Base-by-base conservation (phyloP, 83 land plant species). In the Diphasiastrum complanatum region DNA sequence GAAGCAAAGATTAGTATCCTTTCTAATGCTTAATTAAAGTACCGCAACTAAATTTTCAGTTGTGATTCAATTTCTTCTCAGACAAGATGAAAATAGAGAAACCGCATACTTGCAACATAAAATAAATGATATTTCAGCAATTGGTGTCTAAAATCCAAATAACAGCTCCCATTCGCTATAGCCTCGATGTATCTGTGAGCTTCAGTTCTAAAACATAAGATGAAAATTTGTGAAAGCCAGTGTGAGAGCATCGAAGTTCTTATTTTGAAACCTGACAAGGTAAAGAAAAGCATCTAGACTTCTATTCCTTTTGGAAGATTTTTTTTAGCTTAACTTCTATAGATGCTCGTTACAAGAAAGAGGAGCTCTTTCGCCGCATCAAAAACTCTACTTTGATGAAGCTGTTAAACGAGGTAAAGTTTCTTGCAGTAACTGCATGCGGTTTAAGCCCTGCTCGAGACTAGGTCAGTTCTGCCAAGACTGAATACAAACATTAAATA, bases 311-410 rank as follows among this genome's bases (percentile, higher is more conserved):
- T n/a, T n/a, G n/a, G n/a, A n/a, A n/a, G n/a, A n/a, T n/a, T 53
- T 5, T 4, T 59, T 3, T 18, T 20, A 14, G 22, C 14, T 60
- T 60, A 19, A 37, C 26, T 22, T 46, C 10, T 34, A 1, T 51
- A 64, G 67, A 64, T 33, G 67, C 67, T 1, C 67, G 67, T 14
- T 64, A 51, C 33, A 64, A 64, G 26, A 64, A 51, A 27, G 67
- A 64, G 65, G 67, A 64, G 25, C 4, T 12, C 19, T 64, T 64
- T 51, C 33, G 67, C 4, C 59, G 67, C 28, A 64, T 64, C 14
- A 64, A 54, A 12, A 22, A 32, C 16, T 10, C 62, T 24, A 64
- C 67, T 16, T 19, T 64, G 20, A 27, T 64, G 12, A 25, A 27
- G 19, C 22, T 64, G 24, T 63, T 64, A 24, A 19, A 62, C 14